A percentile compares a stretch with the other conserved stretches of the same genome.
phyloP scores from a whole-genome alignment of 2,329 filamentous ascomycete species.

The Cytospora schulzeri region DNA sequence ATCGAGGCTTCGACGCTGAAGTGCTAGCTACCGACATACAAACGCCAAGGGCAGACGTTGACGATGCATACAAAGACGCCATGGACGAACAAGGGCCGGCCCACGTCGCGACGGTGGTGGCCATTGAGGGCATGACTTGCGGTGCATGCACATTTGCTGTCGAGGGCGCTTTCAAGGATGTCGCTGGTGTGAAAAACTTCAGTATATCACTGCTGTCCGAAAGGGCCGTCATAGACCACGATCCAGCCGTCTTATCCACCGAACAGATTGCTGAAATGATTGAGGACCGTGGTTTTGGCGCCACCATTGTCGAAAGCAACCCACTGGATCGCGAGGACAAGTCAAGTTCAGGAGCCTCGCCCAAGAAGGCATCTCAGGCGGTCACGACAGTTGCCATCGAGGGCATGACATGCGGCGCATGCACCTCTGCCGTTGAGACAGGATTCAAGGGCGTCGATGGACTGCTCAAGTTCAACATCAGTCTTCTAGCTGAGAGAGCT shows the following conservation, averaged over 20 bases:
- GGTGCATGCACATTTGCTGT: conserved; percentile 86
- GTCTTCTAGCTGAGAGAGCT: conserved; percentile 86
- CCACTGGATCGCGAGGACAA: conserved; percentile 45
- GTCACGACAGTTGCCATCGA: conserved; percentile 88
- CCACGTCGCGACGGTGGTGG: conserved; percentile 71
- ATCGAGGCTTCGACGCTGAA: conserved; percentile 87
- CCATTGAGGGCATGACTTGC: conserved; percentile 87
- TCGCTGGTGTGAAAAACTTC: conserved; percentile 72
- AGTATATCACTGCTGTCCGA: conserved; percentile 84
- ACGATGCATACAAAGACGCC: conserved; percentile 37
- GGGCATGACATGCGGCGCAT: conserved; percentile 97
- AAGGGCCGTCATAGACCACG: conserved; percentile 82
- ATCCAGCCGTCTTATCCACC: conserved; percentile 56
- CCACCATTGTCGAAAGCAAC: conserved; percentile 73
- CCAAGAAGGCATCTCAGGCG: conserved; percentile 48
- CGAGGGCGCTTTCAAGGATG: conserved; percentile 76
- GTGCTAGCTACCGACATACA: conserved; percentile 81
- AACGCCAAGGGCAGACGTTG: conserved; percentile 46
- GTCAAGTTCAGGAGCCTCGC: conserved; percentile 33
- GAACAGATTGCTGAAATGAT: conserved; percentile 61
- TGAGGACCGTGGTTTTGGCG: conserved; percentile 77
- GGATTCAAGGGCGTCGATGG: conserved; percentile 79
- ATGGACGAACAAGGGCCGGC: conserved; percentile 41
- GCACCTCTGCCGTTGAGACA: conserved; percentile 86
- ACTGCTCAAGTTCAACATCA: conserved; percentile 89